Conservation (phyloP, 208 protist species). For the Spongospora subterranea region DNA sequence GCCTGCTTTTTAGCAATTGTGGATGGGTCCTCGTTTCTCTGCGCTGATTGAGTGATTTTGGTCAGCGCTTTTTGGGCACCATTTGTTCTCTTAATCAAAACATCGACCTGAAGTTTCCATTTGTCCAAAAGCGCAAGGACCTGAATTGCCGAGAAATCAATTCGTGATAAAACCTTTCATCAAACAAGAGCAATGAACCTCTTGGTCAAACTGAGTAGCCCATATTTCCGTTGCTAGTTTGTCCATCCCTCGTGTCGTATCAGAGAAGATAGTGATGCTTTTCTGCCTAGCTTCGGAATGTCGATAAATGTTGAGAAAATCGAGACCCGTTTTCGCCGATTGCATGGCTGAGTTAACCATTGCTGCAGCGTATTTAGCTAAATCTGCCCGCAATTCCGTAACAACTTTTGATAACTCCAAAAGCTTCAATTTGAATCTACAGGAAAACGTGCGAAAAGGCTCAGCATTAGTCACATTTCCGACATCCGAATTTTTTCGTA, state of each 20-base stretch:
- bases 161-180: neutral
- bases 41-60: neutral
- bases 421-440: neutral
- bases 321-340: neutral
- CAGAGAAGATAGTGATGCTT: constrained; percentile 14
- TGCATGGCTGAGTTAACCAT: neutral
- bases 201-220: neutral
- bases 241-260: neutral
- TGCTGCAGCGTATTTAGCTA: constrained; percentile 23
- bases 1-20: neutral
- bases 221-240: constrained; percentile 2
- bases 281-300: constrained; percentile 54
- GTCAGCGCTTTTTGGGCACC: neutral
- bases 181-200: neutral
- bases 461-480: too few species aligned
- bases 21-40: neutral
- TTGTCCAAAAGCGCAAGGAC: neutral
- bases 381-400: neutral
- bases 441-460: too few species aligned
- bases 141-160: neutral
- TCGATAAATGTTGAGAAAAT: constrained; percentile 1
- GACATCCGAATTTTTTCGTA: neutral
- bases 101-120: neutral
- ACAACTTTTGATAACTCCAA: constrained; percentile 22
- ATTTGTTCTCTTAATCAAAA: constrained; percentile 2